phyloP scores from a whole-genome alignment of 768 basidiomycete genomes.

The Leccinum aurantiacum region DNA sequence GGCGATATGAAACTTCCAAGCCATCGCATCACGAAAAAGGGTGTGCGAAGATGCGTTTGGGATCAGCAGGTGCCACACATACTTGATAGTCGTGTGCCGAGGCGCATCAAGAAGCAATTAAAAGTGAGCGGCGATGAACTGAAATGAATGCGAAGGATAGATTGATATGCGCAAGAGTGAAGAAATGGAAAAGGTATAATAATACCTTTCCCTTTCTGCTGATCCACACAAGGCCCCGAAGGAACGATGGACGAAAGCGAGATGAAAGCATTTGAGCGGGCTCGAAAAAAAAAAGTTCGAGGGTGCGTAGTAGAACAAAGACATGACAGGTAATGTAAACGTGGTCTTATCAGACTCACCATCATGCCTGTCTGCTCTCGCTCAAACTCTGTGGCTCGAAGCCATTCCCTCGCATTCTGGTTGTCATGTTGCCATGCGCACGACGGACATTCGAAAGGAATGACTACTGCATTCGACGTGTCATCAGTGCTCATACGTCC shows the following conservation, averaged over 20 bases:
- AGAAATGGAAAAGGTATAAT: slow-evolving; percentile 8
- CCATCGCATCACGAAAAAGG: slow-evolving; percentile 14
- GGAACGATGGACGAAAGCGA: slow-evolving; percentile 5
- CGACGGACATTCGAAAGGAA: slow-evolving; percentile 13
- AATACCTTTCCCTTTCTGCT: slow-evolving; percentile 1
- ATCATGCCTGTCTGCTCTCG: slow-evolving; percentile 24
- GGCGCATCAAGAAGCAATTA: slow-evolving; percentile 18
- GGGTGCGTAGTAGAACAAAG: not conserved
- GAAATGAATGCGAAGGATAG: slow-evolving; percentile 5
- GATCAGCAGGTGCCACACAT: slow-evolving; percentile 7
- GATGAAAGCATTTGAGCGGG: slow-evolving; percentile 12
- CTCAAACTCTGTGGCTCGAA: slow-evolving; percentile 33
- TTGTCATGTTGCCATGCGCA: slow-evolving; percentile 29
- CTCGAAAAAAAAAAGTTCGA: slow-evolving; percentile 3
- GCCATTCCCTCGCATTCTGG: slow-evolving; percentile 34
- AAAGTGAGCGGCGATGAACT: slow-evolving; percentile 7
- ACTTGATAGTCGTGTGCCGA: slow-evolving; percentile 4
- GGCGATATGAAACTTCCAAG: slow-evolving; percentile 18
- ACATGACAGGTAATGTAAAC: slow-evolving; percentile 7
- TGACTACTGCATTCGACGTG: slow-evolving; percentile 3
- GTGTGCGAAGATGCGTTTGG: slow-evolving; percentile 4
- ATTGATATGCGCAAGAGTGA: slow-evolving; percentile 7
- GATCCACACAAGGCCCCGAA: slow-evolving; percentile 17
- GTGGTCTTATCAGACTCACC: slow-evolving; percentile 25
- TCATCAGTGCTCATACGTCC: slow-evolving; percentile 13